Conservation (phyloP, 1,139 yeast genomes). For the Eremothecium cymbalariae region DNA sequence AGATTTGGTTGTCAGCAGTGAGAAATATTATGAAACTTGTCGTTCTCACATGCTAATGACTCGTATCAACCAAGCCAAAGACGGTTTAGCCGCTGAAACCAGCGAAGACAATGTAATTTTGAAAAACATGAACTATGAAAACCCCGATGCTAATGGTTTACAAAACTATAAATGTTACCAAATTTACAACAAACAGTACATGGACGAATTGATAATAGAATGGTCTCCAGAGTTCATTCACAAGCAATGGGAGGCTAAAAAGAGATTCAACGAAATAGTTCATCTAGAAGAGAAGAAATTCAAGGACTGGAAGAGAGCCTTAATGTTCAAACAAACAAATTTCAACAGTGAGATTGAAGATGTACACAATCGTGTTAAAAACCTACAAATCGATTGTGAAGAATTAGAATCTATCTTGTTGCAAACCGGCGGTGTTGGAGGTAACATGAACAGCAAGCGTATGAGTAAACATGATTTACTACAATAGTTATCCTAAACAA, state of each 20-base stretch:
- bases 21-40: constrained; percentile 47
- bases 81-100: constrained; percentile 21
- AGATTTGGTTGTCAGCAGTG: constrained; percentile 52
- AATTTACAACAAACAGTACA: constrained; percentile 32
- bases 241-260: constrained; percentile 40
- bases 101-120: constrained; percentile 19
- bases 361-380: constrained; percentile 34
- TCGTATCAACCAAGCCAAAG: constrained; percentile 33
- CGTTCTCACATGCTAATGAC: constrained; percentile 39
- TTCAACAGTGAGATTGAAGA: constrained; percentile 50
- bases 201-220: constrained; percentile 38
- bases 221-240: constrained; percentile 44
- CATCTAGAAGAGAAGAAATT: constrained; percentile 51
- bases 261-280: constrained; percentile 43
- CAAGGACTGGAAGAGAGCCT: constrained; percentile 55
- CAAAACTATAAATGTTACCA: constrained; percentile 36
- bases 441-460: constrained; percentile 3
- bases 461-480: constrained; percentile 5
- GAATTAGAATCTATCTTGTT: constrained; percentile 15
- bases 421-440: constrained; percentile 3
- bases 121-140: constrained; percentile 25
- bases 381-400: constrained; percentile 37
- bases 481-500: constrained; percentile 2
- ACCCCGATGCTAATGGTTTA: constrained; percentile 28
- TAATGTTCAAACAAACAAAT: constrained; percentile 47